Base-by-base conservation (phyloP, 331 rosid genomes). In the Pyrus hybrid region DNA sequence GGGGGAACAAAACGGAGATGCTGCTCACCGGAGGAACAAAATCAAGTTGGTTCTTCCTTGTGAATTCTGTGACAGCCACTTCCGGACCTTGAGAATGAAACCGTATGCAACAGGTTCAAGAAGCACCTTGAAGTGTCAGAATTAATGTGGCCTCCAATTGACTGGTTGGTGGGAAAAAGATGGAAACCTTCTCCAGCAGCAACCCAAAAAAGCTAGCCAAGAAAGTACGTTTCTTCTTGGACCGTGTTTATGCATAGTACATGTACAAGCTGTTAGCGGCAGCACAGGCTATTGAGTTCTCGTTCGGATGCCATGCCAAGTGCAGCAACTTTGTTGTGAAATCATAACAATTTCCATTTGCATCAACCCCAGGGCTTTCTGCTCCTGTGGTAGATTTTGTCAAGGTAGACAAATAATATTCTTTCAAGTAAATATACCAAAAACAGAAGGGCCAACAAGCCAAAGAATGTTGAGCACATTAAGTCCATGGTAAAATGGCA, bases 191-290 rank as follows among this genome's bases (percentile, higher is more conserved):
- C 88, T 85, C 91, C 89, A 74, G 77, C 87, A 83, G 90, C 85
- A 87, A 90, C 92, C 93, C 83, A 71, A 83, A 41, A 86, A 76
- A 82, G 87, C 82, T 81, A 80, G 83, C 84, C 83, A 82, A 81
- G 92, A 88, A 82, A 80, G 79, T 76, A 74, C 76, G 67, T 67
- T 83, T 79, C 75, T 84, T 57, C 83, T 83, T 80, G 80, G 76
- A 79, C 77, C 82, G 28, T 83, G 77, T 73, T 89, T 85, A 95
- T 58, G 97, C 97, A 83, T 90, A 95, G 85, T 92, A 95, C 99
- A 95, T 95, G 87, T 95, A 95, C 93, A 95, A 82, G 93, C 99
- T 95, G 85, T 95, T 95, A 65, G 99, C 98, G 83, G 99, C 99
- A 70, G 99, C 99, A 79, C 99, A 95, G 64, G 99, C 99, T 68